Base-by-base conservation (phyloP, 345 rosid genomes). In the Eutrema heterophyllum region DNA sequence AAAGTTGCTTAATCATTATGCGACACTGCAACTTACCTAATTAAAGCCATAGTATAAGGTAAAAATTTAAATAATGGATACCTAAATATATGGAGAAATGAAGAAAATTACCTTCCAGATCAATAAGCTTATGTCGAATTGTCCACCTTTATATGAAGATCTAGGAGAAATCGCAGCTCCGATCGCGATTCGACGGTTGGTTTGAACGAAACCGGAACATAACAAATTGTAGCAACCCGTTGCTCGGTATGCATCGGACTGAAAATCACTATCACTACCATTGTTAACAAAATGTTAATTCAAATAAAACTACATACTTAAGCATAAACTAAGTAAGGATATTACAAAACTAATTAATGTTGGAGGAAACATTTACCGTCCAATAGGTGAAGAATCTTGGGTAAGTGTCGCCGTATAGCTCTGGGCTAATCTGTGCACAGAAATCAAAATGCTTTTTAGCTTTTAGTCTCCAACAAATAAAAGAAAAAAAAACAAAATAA, bases 331-430 rank as follows among this genome's bases (percentile, higher is more conserved):
- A 27, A 39, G 26, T 10, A 56, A 33, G 1, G 1, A 12, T 3
- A 29, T 3, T 12, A 41, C 21, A 29, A 8, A 44, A 44, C 5
- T 15, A 43, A 4, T 13, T 7, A 40, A 36, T 58, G 18, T 38
- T 13, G 2, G 15, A 15, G 26, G 9, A 46, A 70, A 33, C 32
- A 44, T 88, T 84, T 79, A 96, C 99, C 40, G 99, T 96, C 99
- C 99, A 96, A 73, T 96, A 96, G 3, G 96, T 96, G 49, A 96
- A 96, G 81, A 96, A 96, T 83, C 99, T 92, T 26, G 99, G 96
- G 67, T 84, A 85, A 74, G 78, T 84, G 84, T 96, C 98, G 15
- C 99, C 99, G 29, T 96, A 96, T 15, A 96, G 68, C 75, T 96
- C 99, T 51, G 99, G 99, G 78, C 99, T 96, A 24, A 96, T 90